A percentile compares a stretch with the other conserved stretches of the same genome.
phyloP scores from a whole-genome alignment of 1,284 basidiomycete genomes.

The Coniophora puteana region DNA sequence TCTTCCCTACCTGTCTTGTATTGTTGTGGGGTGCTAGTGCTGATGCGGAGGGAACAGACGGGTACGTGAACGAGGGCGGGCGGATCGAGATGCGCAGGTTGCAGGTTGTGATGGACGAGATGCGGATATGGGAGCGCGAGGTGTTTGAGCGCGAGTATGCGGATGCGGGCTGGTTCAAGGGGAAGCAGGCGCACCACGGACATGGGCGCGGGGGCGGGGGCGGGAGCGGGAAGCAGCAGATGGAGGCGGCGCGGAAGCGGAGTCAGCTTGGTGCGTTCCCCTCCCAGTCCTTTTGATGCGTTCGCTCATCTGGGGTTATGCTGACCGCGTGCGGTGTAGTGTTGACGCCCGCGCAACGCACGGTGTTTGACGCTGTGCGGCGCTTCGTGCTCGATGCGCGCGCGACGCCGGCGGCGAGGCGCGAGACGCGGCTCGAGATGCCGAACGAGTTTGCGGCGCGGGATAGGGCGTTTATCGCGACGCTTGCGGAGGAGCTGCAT shows the following conservation, averaged over 20 bases:
- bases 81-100: slow-evolving; percentile 78
- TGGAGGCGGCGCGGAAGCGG: slow-evolving; percentile 48
- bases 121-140: slow-evolving; percentile 84
- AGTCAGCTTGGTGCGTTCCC: slow-evolving; percentile 45
- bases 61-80: slow-evolving; percentile 93
- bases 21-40: slow-evolving; percentile 2
- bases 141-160: slow-evolving; percentile 89
- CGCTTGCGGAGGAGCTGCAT: slow-evolving; percentile 73
- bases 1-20: not conserved
- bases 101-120: slow-evolving; percentile 86
- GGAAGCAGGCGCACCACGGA: slow-evolving; percentile 79
- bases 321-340: slow-evolving; percentile 38
- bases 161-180: slow-evolving; percentile 88
- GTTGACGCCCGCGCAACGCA: slow-evolving; percentile 69
- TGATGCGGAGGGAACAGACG: slow-evolving; percentile 46
- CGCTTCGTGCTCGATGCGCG: slow-evolving; percentile 64
- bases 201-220: too few species aligned
- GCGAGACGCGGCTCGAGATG: too few species aligned
- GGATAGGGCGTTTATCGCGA: slow-evolving; percentile 75
- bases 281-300: not conserved
- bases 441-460: slow-evolving; percentile 74
- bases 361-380: slow-evolving; percentile 75
- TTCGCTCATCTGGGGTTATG: too few species aligned
- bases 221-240: slow-evolving; percentile 57
- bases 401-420: slow-evolving; percentile 38